These are phyloP conservation scores for Taphrina confusa DNA, from an alignment of 1,139 yeast species.

Conservation along the genomic window DNA sequence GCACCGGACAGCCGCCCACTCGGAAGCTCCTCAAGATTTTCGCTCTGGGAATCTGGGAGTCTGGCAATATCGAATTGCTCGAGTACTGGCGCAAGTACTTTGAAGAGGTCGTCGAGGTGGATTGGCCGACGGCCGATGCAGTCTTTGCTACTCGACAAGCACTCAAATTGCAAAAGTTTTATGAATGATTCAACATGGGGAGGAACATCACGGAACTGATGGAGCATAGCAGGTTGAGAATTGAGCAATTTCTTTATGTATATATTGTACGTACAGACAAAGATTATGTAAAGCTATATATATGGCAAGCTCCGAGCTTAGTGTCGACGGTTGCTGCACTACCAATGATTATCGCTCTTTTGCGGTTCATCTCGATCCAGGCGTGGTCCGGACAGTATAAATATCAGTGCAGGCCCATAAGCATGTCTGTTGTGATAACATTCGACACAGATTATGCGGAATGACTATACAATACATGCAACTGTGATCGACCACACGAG, in stretches of 20 bases:
- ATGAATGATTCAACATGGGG: not conserved
- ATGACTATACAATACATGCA: too few species aligned
- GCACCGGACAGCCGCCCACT: not conserved
- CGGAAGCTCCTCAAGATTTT: not conserved
- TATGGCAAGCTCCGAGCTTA: too few species aligned
- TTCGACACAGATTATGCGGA: too few species aligned
- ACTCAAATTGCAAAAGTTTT: constrained; percentile 4
- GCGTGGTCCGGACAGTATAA: too few species aligned
- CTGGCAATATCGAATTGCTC: constrained; percentile 15
- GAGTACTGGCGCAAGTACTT: constrained; percentile 20
- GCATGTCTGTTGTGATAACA: too few species aligned
- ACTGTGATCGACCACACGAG: too few species aligned
- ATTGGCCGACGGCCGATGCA: constrained; percentile 16
- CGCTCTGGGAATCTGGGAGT: constrained; percentile 24
- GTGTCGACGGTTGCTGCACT: too few species aligned
- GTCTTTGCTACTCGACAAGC: constrained; percentile 2
- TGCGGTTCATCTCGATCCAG: too few species aligned
- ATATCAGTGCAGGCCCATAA: too few species aligned
- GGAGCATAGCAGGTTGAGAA: too few species aligned
- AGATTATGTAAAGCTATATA: not conserved
- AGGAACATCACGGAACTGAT: not conserved
- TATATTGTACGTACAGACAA: not conserved
- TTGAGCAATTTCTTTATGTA: too few species aligned
- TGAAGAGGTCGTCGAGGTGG: not conserved
- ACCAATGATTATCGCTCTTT: too few species aligned